Conservation (phyloP, 2,329 filamentous ascomycete genomes). For the Colletotrichum sp. region DNA sequence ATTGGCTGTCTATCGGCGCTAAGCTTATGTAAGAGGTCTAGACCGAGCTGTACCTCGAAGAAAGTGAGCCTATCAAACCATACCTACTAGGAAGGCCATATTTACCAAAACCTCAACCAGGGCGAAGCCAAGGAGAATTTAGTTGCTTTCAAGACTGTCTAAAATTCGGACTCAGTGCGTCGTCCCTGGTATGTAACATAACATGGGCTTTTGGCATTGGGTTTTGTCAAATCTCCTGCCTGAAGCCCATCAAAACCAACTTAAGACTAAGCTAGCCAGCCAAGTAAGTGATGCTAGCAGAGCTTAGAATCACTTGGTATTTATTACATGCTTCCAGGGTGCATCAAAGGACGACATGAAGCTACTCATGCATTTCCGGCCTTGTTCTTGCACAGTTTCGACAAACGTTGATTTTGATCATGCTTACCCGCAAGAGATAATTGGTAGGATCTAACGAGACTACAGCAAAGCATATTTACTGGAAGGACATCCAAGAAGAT, state of each 20-base stretch:
- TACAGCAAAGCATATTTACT: background rate
- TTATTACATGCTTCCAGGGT: background rate
- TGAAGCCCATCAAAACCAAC: background rate
- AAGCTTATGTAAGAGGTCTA: conserved; percentile 8
- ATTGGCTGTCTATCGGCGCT: conserved; percentile 6
- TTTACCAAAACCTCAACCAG: background rate
- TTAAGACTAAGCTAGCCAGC: background rate
- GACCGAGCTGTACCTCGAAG: background rate
- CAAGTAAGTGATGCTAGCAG: background rate
- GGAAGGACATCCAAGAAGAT: background rate
- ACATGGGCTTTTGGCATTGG: background rate
- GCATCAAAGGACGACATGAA: background rate
- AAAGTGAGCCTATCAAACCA: background rate
- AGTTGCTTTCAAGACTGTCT: background rate
- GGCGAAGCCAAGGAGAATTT: background rate
- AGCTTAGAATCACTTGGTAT: background rate
- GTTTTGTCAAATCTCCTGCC: background rate
- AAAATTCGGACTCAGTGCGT: background rate
- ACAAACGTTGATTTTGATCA: background rate
- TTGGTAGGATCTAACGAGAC: background rate
- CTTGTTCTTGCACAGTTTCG: background rate
- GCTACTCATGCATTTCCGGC: background rate
- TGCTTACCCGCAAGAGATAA: background rate
- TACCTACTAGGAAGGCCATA: background rate
- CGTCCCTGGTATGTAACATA: background rate